A percentile compares a stretch with the other conserved stretches of the same genome.
Evolutionary conservation across 2,329 filamentous ascomycete genomes (phyloP).

Genomic region (Zalaria sp.): DNA sequence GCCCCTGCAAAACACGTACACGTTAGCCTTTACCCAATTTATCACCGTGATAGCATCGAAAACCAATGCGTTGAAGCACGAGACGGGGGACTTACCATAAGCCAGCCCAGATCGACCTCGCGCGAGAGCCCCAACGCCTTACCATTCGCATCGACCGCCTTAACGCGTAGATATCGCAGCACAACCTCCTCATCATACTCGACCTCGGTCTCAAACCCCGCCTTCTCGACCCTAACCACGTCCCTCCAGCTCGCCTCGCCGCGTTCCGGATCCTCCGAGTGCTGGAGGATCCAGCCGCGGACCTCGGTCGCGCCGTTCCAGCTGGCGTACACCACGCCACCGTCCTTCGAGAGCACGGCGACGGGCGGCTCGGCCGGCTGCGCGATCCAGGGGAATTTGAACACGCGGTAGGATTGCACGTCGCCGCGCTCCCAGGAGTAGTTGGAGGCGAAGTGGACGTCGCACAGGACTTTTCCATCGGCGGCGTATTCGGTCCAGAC

Average conservation of each 20-base stretch:
- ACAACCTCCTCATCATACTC: constrained; percentile 2
- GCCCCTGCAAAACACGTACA: background rate
- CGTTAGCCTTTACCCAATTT: background rate
- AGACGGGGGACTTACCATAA: background rate
- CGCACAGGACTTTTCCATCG: constrained; percentile 13
- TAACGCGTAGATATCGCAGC: constrained; percentile 3
- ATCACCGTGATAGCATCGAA: no score
- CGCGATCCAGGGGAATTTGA: constrained; percentile 13
- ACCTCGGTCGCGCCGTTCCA: constrained; percentile 17
- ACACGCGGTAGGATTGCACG: constrained; percentile 14
- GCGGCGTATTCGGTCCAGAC: constrained; percentile 12
- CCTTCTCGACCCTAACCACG: constrained; percentile 5
- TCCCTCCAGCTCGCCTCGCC: constrained; percentile 9
- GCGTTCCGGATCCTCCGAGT: background rate
- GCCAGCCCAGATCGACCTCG: constrained; percentile 6
- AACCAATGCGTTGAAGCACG: background rate
- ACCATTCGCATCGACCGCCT: constrained; percentile 3
- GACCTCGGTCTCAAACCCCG: constrained; percentile 11
- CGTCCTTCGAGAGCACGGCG: constrained; percentile 6
- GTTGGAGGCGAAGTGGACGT: constrained; percentile 12
- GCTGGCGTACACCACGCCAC: constrained; percentile 8
- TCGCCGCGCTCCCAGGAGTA: constrained; percentile 14
- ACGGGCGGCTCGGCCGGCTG: constrained; percentile 6
- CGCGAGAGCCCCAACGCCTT: constrained; percentile 2
- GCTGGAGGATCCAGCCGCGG: constrained; percentile 9